These are phyloP conservation scores for Sporisorium scitamineum DNA, from an alignment of 1,284 basidiomycete genomes.

Conservation along the genomic window DNA sequence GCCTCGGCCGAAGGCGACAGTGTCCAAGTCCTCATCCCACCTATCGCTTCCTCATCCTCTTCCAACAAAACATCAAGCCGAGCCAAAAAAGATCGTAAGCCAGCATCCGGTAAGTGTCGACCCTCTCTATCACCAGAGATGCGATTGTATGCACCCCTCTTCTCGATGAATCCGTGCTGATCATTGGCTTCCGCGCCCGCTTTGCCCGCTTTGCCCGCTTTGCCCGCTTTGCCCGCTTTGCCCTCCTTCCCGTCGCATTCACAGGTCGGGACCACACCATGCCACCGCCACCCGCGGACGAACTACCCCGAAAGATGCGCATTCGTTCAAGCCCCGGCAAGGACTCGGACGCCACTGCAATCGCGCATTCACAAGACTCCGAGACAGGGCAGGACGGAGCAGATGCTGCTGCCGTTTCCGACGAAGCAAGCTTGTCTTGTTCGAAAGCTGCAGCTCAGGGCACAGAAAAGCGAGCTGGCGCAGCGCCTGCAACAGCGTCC, in stretches of 20 bases:
- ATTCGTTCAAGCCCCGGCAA: slow-evolving; percentile 26
- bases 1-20: slow-evolving; percentile 7
- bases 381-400: neutral
- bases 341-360: slow-evolving; percentile 4
- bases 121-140: neutral
- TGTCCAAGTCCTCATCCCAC: slow-evolving; percentile 10
- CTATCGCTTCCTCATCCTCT: slow-evolving; percentile 8
- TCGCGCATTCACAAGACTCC: neutral
- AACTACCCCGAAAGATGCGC: slow-evolving; percentile 17
- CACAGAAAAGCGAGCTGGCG: neutral
- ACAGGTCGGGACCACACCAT: slow-evolving; percentile 14
- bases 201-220: too few relatives aligned
- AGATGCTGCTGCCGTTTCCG: neutral
- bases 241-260: neutral
- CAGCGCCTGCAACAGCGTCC: neutral
- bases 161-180: neutral
- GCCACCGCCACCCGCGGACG: slow-evolving; percentile 7
- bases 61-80: slow-evolving; percentile 4
- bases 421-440: neutral
- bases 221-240: too few relatives aligned
- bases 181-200: too few relatives aligned
- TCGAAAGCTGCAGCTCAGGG: neutral
- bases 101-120: slow-evolving; percentile 13
- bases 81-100: slow-evolving; percentile 13
- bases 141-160: neutral